Base-by-base conservation (phyloP, 768 basidiomycete species). In the Mycena capillaripes region DNA sequence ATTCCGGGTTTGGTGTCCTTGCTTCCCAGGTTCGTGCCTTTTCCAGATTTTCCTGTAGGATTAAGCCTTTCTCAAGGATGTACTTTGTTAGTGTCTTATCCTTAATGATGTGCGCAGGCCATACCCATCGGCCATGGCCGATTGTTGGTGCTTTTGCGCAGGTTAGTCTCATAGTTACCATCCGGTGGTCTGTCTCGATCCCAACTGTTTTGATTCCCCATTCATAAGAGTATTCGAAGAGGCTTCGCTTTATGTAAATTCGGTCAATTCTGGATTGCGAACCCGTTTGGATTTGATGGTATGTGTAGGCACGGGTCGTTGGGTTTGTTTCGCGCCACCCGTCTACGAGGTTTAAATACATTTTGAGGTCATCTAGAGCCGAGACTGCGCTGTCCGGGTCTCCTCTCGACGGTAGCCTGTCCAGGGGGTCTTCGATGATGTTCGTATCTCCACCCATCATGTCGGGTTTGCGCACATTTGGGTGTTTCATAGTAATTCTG, bases 351-450 rank as follows among this genome's bases (percentile, higher is more conserved):
- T 71, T 2, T 0, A 81, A 62, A 2, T 11, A 25, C 0, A 14
- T 16, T 60, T 80, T 82, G 0, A 85, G 65, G 0, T 76, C 57
- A 0, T 68, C 65, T 0, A 86, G 73, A 0, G 56, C 56, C 3
- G 56, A 58, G 1, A 38, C 36, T 11, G 56, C 19, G 3, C 11
- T 21, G 1, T 34, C 56, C 0, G 66, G 34, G 32, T 87, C 84
- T 0, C 21, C 1, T 0, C 73, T 71, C 0, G 70, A 46, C 2
- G 86, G 86, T 0, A 83, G 53, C 0, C 83, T 10, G 59, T 87
- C 86, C 0, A 86, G 59, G 0, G 70, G 11, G 2, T 85, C 82
- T 62, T 88, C 84, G 0, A 83, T 81, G 0, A 87, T 42, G 72
- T 89, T 88, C 46, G 84, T 83, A 66, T 89, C 86, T n/a, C n/a